Conservation (phyloP, 2,329 filamentous ascomycete species). For the Dothiorella sarmentorum region DNA sequence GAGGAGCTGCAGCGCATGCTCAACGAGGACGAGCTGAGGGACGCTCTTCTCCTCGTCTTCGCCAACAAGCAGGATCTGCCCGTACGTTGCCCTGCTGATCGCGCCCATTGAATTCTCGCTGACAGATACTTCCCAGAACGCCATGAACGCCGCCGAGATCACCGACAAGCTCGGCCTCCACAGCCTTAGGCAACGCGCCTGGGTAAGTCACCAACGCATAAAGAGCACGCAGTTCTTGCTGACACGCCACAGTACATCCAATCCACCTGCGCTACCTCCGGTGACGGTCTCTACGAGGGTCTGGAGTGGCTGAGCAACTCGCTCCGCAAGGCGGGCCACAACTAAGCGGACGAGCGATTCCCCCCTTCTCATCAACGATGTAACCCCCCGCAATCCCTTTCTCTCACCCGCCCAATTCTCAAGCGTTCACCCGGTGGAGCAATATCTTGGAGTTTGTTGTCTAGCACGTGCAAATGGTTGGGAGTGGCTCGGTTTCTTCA, state of each 20-base stretch:
- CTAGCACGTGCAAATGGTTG: constrained; percentile 15
- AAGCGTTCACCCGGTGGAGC: constrained; percentile 14
- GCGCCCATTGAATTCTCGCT: constrained; percentile 3
- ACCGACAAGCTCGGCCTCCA: constrained; percentile 99
- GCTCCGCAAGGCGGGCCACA: constrained; percentile 42
- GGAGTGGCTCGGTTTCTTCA: constrained; percentile 17
- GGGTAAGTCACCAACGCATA: constrained; percentile 67
- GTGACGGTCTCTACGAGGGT: constrained; percentile 99
- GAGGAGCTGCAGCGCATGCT: constrained; percentile 96
- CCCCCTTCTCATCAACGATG: constrained; percentile 15
- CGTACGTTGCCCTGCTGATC: constrained; percentile 56
- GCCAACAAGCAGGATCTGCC: constrained; percentile 98
- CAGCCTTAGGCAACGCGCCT: constrained; percentile 96
- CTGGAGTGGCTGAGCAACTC: constrained; percentile 64
- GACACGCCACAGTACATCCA: constrained; percentile 73
- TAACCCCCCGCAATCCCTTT: constrained; percentile 6
- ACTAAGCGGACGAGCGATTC: constrained; percentile 18
- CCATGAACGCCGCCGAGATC: constrained; percentile 99
- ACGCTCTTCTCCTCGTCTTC: constrained; percentile 89
- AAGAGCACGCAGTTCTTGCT: constrained; percentile 1
- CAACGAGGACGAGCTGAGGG: constrained; percentile 96
- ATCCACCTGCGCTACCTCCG: constrained; percentile 97
- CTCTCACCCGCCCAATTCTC: constrained; percentile 7
- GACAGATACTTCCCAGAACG: constrained; percentile 64
- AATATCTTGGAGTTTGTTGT: constrained; percentile 18